Evolutionary conservation across 139 green algal genomes (phyloP), one percentile per base, ranked within the genome.

Genomic region (Edaphochlamys debaryana): DNA sequence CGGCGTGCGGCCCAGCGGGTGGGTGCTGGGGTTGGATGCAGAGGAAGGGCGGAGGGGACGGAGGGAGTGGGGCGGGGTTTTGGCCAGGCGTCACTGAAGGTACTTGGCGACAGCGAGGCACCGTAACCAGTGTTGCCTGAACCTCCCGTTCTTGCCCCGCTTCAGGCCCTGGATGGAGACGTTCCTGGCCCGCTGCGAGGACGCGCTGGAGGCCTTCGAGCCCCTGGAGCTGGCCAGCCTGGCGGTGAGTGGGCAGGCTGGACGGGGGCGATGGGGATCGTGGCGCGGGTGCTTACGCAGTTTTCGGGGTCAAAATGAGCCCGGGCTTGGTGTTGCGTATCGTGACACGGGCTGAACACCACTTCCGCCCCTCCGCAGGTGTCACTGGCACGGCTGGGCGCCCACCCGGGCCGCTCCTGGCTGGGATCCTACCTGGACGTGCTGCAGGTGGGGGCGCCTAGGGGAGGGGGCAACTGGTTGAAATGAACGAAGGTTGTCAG

Each of bases 391-490:
- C 78, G 56, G 25, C 78, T 84, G 66, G 78, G 66, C 25, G 78
- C 78, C 2, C 78, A 84, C 50, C 78, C 78, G 40, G 78, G 66
- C 30, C 78, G 78, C 66, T 77, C 78, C 34, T 84, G 78, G 78
- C 67, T 84, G 36, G 66, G 48, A 1, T 38, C 66, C 27, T 84
- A 84, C 78, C 78, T 84, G 66, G 78, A 84, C 50, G 66, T 42
- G 27, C 50, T 84, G 78, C 66, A 84, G 66, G 78, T 77, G 45
- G 41, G 78, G 30, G 54, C 54, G n/a, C n/a, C n/a, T n/a, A n/a
- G n/a, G n/a, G n/a, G n/a, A n/a, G n/a, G n/a, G n/a, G n/a, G n/a
- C n/a, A n/a, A n/a, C n/a, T n/a, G n/a, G n/a, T n/a, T n/a, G n/a
- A n/a, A n/a, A n/a, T n/a, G n/a, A n/a, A n/a, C n/a, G n/a, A n/a